These are phyloP conservation scores for Colletotrichum salicis DNA, from an alignment of 2,329 filamentous ascomycete genomes.

Conservation along the genomic window DNA sequence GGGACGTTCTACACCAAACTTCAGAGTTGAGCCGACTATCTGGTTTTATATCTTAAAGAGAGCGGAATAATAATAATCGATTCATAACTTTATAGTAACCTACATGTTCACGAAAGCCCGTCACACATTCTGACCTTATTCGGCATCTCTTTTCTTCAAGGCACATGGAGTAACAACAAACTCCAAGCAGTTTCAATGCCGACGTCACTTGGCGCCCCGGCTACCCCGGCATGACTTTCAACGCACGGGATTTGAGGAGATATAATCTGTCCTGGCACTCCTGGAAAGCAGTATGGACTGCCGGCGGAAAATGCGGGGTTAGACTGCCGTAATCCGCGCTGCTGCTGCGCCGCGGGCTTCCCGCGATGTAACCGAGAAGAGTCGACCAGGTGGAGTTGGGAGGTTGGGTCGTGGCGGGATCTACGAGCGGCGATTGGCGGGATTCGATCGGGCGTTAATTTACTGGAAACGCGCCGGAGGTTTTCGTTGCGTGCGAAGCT, in stretches of 20 bases:
- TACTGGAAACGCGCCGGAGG: neutral
- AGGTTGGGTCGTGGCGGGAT: constrained; percentile 6
- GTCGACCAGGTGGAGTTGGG: neutral
- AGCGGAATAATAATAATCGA: no score
- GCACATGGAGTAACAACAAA: neutral
- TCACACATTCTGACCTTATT: neutral
- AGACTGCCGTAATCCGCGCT: neutral
- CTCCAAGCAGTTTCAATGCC: neutral
- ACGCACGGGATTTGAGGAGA: constrained; percentile 7
- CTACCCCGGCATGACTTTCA: neutral
- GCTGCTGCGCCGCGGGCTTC: neutral
- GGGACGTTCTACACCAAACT: neutral
- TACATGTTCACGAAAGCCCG: no score
- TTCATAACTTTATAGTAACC: no score
- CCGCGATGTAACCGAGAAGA: neutral
- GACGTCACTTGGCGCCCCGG: neutral
- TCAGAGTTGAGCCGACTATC: no score
- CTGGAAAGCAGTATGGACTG: neutral
- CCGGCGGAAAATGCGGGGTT: constrained; percentile 1
- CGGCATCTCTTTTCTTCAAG: neutral
- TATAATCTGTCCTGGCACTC: neutral
- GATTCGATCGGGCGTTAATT: constrained; percentile 19
- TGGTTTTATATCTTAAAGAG: neutral
- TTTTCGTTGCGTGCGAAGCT: neutral
- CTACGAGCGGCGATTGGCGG: constrained; percentile 36